A percentile compares a stretch with the other conserved stretches of the same genome.
phyloP scores from a whole-genome alignment of 1,284 basidiomycete species.

The Dichomitus squalens region DNA sequence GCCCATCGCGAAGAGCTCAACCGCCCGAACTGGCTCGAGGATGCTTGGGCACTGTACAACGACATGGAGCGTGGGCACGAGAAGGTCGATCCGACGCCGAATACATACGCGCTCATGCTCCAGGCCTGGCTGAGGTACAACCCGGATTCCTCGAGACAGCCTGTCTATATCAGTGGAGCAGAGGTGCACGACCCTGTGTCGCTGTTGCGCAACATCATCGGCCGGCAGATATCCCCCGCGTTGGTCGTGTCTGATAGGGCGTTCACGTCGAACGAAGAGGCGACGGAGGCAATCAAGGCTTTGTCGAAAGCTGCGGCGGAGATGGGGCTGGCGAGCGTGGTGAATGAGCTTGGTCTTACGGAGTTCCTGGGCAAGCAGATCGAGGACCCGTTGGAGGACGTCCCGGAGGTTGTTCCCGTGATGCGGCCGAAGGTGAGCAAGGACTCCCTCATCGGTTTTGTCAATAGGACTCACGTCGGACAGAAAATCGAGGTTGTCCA shows the following conservation, averaged over 20 bases:
- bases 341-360: constrained; percentile 58
- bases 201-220: constrained; percentile 51
- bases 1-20: constrained; percentile 48
- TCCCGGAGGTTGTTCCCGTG: constrained; percentile 65
- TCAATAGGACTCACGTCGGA: neutral
- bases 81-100: constrained; percentile 50
- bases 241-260: constrained; percentile 60
- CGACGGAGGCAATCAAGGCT: constrained; percentile 52
- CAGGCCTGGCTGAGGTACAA: constrained; percentile 52
- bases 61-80: constrained; percentile 55
- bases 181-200: constrained; percentile 34
- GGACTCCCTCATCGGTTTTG: neutral
- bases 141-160: constrained; percentile 33
- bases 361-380: constrained; percentile 45
- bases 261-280: constrained; percentile 55
- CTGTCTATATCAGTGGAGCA: constrained; percentile 17
- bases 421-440: constrained; percentile 33
- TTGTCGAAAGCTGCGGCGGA: constrained; percentile 65
- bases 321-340: constrained; percentile 49
- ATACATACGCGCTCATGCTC: constrained; percentile 72
- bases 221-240: constrained; percentile 52
- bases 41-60: constrained; percentile 59
- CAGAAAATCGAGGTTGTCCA: constrained; percentile 22
- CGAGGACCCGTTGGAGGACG: constrained; percentile 47
- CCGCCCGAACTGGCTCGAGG: constrained; percentile 55